Conservation (phyloP, 1,284 basidiomycete genomes). For the Athelia psychrophila region DNA sequence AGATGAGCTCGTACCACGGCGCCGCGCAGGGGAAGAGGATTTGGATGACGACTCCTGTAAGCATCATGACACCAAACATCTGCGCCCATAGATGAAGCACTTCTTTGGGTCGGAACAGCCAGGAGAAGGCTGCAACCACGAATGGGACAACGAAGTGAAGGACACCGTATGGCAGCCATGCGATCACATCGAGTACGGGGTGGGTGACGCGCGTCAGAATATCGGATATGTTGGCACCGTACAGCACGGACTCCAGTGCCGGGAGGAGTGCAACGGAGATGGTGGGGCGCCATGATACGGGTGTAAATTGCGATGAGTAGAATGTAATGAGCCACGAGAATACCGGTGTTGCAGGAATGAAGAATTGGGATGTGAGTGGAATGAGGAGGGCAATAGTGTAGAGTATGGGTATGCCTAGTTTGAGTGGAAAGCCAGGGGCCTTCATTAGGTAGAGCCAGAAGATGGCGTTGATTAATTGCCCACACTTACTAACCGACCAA, state of each 20-base stretch:
- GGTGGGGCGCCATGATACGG: slow-evolving; percentile 67
- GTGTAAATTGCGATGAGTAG: slow-evolving; percentile 87
- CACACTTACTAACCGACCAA: too few relatives aligned
- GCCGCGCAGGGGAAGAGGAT: slow-evolving; percentile 91
- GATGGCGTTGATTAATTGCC: slow-evolving; percentile 62
- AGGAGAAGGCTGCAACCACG: slow-evolving; percentile 74
- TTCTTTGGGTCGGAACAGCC: slow-evolving; percentile 78
- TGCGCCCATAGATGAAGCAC: slow-evolving; percentile 85
- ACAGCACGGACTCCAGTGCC: slow-evolving; percentile 91
- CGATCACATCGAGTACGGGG: slow-evolving; percentile 87
- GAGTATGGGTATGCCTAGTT: slow-evolving; percentile 77
- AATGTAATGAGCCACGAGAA: slow-evolving; percentile 85
- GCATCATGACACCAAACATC: slow-evolving; percentile 93
- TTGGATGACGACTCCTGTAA: slow-evolving; percentile 87
- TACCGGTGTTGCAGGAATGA: slow-evolving; percentile 86
- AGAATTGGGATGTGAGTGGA: slow-evolving; percentile 91
- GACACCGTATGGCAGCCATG: slow-evolving; percentile 96
- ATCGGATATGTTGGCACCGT: slow-evolving; percentile 96
- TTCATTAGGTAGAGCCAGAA: slow-evolving; percentile 84
- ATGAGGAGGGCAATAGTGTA: slow-evolving; percentile 73
- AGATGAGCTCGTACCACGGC: slow-evolving; percentile 98
- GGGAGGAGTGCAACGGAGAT: slow-evolving; percentile 94
- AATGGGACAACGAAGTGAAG: slow-evolving; percentile 87
- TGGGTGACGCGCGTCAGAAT: slow-evolving; percentile 94
- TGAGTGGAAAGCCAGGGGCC: slow-evolving; percentile 67